Evolutionary conservation across 495 filamentous ascomycete genomes (phyloP).

Genomic region (Hypoxylon lenormandii): DNA sequence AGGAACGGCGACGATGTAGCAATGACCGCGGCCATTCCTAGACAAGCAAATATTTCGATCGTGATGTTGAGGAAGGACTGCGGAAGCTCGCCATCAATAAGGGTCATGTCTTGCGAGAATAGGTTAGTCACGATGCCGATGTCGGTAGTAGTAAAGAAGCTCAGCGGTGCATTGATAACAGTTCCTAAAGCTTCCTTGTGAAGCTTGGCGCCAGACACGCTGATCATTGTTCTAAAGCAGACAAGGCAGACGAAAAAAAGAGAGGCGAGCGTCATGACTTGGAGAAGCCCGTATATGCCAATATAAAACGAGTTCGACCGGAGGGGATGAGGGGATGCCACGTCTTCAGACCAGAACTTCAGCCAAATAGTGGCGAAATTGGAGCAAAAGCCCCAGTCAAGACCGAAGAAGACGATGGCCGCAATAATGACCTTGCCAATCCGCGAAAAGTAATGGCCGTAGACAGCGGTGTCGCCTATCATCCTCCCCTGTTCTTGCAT

Average conservation of each 20-base stretch:
- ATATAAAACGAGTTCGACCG: slow-evolving; percentile 51
- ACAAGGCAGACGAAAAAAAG: slow-evolving; percentile 16
- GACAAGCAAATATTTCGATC: slow-evolving; percentile 36
- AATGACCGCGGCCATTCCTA: slow-evolving; percentile 44
- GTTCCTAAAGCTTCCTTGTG: slow-evolving; percentile 46
- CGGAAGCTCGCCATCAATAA: slow-evolving; percentile 56
- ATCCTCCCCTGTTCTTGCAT: slow-evolving; percentile 16
- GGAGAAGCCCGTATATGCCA: slow-evolving; percentile 53
- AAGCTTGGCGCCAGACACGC: slow-evolving; percentile 39
- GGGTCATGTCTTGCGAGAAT: slow-evolving; percentile 61
- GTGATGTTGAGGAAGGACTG: slow-evolving; percentile 49
- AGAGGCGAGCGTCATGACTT: slow-evolving; percentile 40
- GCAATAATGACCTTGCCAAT: slow-evolving; percentile 38
- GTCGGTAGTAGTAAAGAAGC: slow-evolving; percentile 58
- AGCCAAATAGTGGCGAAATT: slow-evolving; percentile 58
- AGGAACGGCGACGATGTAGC: slow-evolving; percentile 49
- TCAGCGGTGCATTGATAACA: slow-evolving; percentile 48
- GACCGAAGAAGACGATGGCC: slow-evolving; percentile 43
- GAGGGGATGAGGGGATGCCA: slow-evolving; percentile 36
- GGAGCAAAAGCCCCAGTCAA: slow-evolving; percentile 50
- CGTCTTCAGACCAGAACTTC: slow-evolving; percentile 54
- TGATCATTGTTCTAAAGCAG: slow-evolving; percentile 28
- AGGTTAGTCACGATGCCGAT: slow-evolving; percentile 57
- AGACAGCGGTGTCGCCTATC: slow-evolving; percentile 51
- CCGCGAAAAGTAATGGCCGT: slow-evolving; percentile 53